Conservation (phyloP, 2,329 filamentous ascomycete species). For the Dothidotthia symphoricarpi region DNA sequence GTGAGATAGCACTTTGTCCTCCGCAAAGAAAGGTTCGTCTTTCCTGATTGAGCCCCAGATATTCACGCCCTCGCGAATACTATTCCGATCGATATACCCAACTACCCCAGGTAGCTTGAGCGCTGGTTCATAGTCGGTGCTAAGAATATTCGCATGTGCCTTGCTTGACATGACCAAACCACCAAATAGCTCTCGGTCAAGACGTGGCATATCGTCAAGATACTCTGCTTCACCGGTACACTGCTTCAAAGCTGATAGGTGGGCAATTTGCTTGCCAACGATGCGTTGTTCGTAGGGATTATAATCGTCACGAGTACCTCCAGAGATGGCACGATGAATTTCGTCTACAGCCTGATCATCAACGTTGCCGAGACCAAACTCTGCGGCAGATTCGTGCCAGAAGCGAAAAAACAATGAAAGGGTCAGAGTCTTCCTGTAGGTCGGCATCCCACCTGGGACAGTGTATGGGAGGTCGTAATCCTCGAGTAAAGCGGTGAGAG, state of each 20-base stretch:
- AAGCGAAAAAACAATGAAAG: constrained; percentile 96
- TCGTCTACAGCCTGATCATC: constrained; percentile 75
- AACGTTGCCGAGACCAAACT: constrained; percentile 54
- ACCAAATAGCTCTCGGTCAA: constrained; percentile 83
- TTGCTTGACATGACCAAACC: constrained; percentile 84
- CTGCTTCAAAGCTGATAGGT: constrained; percentile 88
- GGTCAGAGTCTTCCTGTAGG: constrained; percentile 84
- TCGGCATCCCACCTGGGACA: constrained; percentile 94
- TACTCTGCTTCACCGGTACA: constrained; percentile 91
- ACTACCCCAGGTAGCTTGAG: constrained; percentile 84
- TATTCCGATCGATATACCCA: constrained; percentile 76
- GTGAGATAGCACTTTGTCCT: constrained; percentile 79
- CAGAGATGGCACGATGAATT: constrained; percentile 78
- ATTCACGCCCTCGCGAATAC: constrained; percentile 79
- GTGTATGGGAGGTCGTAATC: constrained; percentile 86
- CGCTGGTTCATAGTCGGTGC: constrained; percentile 71
- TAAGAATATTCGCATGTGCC: constrained; percentile 80
- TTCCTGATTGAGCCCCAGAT: constrained; percentile 79
- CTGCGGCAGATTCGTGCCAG: constrained; percentile 79
- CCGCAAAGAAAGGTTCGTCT: constrained; percentile 88
- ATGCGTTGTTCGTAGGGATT: constrained; percentile 78
- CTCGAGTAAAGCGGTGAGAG: constrained; percentile 75
- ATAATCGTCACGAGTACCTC: constrained; percentile 71
- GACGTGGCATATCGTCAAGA: constrained; percentile 83
- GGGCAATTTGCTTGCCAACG: constrained; percentile 78